phyloP scores from a whole-genome alignment of 345 rosid genomes.

The Melaleuca alternifolia region DNA sequence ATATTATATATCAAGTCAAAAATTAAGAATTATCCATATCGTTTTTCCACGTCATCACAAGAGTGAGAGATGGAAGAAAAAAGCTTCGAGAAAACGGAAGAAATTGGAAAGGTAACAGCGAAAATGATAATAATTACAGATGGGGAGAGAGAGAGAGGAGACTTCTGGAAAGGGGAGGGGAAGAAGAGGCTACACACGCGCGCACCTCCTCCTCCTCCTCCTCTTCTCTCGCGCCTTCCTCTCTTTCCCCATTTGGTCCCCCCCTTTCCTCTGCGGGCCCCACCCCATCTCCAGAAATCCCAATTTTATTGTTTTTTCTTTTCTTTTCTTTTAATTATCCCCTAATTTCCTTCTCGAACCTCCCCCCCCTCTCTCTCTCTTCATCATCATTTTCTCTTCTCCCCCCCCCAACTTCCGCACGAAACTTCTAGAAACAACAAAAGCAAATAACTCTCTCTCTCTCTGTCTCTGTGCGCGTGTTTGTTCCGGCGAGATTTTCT shows the following conservation, averaged over 20 bases:
- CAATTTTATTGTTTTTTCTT: neutral
- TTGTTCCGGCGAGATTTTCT: neutral
- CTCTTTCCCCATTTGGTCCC: neutral
- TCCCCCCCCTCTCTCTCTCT: constrained; percentile 4
- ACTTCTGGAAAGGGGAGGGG: constrained; percentile 40
- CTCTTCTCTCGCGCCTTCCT: constrained; percentile 25
- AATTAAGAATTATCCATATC: no score
- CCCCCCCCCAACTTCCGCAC: constrained; percentile 21
- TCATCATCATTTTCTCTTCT: neutral
- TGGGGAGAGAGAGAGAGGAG: constrained; percentile 7
- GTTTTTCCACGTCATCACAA: no score
- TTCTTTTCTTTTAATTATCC: neutral
- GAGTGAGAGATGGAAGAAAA: neutral
- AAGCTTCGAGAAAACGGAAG: neutral
- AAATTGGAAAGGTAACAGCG: neutral
- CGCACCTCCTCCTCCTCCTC: neutral
- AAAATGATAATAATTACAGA: neutral
- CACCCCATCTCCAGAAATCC: neutral
- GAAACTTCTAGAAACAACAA: constrained; percentile 83
- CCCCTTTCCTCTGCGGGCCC: neutral
- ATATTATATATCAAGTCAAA: no score
- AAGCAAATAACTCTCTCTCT: neutral
- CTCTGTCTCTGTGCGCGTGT: neutral
- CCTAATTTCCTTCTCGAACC: neutral
- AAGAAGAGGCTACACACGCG: constrained; percentile 2